Conservation (phyloP, 495 filamentous ascomycete species). For the Annulohypoxylon nitens region DNA sequence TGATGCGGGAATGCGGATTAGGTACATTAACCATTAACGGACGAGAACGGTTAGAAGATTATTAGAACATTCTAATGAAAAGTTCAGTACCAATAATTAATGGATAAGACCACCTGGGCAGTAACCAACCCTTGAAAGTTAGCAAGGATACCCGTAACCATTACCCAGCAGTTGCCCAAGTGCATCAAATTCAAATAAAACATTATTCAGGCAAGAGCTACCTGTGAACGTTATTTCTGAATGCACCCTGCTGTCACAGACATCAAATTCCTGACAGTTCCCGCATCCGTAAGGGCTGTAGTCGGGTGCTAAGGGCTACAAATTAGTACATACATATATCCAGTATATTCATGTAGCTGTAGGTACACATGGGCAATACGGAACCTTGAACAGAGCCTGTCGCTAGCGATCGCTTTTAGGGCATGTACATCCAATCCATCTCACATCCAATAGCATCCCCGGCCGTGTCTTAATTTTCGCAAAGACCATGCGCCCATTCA, state of each 20-base stretch:
- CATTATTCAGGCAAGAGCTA: neutral
- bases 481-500: neutral
- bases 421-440: neutral
- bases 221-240: neutral
- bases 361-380: too few relatives aligned
- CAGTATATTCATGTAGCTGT: too few relatives aligned
- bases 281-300: constrained; percentile 16
- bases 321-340: too few relatives aligned
- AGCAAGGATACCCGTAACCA: constrained; percentile 3
- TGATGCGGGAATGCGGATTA: constrained; percentile 11
- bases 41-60: constrained; percentile 14
- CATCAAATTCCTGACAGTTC: constrained; percentile 19
- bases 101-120: too few relatives aligned
- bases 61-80: constrained; percentile 15
- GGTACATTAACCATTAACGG: neutral
- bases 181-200: neutral
- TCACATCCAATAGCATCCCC: neutral
- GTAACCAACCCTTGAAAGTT: constrained; percentile 13
- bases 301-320: too few relatives aligned
- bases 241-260: constrained; percentile 9
- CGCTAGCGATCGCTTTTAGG: constrained; percentile 5
- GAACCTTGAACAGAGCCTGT: neutral
- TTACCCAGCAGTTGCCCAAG: constrained; percentile 1
- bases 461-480: neutral
- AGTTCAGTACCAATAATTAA: constrained; percentile 16